These are phyloP conservation scores for Marsdenia floribunda DNA, from an alignment of 257 asterid species.

Conservation along the genomic window DNA sequence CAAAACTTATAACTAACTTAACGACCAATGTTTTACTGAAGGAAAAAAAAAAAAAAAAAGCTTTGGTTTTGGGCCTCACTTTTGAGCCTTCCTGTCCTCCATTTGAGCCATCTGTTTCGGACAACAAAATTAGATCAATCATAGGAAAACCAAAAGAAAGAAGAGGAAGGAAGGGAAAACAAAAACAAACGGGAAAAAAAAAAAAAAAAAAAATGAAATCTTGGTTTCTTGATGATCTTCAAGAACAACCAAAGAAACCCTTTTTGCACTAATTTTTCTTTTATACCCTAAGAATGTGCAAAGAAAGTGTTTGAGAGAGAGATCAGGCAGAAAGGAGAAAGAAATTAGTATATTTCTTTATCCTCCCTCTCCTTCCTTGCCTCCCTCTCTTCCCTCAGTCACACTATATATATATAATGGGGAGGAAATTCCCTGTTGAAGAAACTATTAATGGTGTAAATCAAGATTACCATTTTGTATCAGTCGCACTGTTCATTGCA, in stretches of 20 bases:
- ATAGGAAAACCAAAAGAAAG: background rate
- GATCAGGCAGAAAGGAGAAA: background rate
- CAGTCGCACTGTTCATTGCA: conserved; percentile 23
- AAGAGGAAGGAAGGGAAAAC: too few species aligned
- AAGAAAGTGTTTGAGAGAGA: background rate
- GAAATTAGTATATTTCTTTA: background rate
- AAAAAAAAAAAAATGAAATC: background rate
- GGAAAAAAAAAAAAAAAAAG: background rate
- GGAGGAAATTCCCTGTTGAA: conserved; percentile 40
- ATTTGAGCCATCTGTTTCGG: conserved; percentile 42
- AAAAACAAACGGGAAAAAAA: too few species aligned
- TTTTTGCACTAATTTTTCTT: background rate
- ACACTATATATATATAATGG: conserved; percentile 26
- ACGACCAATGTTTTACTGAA: conserved; percentile 5
- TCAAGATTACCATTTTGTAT: conserved; percentile 23
- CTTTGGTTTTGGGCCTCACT: conserved; percentile 21
- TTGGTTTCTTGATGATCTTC: background rate
- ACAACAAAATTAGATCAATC: background rate
- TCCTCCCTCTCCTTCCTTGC: background rate
- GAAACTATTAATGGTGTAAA: conserved; percentile 13
- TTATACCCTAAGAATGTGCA: background rate
- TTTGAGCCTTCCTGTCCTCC: conserved; percentile 34
- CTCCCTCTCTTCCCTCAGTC: background rate
- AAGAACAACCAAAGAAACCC: background rate
- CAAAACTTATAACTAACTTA: background rate